Percentiles rank a stretch among this genome's conserved stretches.
Conservation (phyloP, 2,329 filamentous ascomycete species). For the Leptographium radiaticola region DNA sequence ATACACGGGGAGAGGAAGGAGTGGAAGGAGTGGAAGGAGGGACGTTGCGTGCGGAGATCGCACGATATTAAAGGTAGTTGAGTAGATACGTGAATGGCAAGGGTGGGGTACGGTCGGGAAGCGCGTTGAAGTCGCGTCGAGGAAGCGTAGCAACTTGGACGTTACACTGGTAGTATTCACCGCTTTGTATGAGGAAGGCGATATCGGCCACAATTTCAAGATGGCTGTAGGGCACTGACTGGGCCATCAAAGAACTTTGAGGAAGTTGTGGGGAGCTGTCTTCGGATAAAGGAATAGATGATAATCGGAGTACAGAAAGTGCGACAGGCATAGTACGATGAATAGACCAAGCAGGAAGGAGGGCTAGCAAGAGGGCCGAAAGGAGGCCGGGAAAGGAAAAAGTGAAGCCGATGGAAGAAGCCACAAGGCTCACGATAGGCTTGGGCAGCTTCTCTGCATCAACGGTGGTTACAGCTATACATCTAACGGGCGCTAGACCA, state of each 20-base stretch:
- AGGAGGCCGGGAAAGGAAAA: not conserved
- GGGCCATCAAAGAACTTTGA: not conserved
- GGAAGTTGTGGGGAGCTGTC: not conserved
- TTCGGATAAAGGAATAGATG: not conserved
- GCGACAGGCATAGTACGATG: not conserved
- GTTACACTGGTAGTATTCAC: not conserved
- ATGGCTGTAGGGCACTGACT: not conserved
- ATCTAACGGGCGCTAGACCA: no score
- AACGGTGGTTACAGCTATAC: no score
- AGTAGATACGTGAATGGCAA: not conserved
- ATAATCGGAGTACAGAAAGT: not conserved
- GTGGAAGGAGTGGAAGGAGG: not conserved
- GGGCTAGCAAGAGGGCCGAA: not conserved
- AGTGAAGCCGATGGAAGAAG: not conserved
- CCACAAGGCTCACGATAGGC: not conserved
- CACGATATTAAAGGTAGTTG: not conserved
- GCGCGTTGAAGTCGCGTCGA: not conserved
- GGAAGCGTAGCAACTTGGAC: not conserved
- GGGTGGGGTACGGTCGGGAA: not conserved
- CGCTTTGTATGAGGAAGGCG: not conserved
- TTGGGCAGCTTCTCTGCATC: not conserved
- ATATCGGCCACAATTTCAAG: not conserved
- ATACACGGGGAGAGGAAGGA: not conserved
- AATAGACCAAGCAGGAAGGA: not conserved
- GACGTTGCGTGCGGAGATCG: not conserved